These are phyloP conservation scores for Schizophyllum amplum DNA, from an alignment of 1,284 basidiomycete species.

Conservation along the genomic window DNA sequence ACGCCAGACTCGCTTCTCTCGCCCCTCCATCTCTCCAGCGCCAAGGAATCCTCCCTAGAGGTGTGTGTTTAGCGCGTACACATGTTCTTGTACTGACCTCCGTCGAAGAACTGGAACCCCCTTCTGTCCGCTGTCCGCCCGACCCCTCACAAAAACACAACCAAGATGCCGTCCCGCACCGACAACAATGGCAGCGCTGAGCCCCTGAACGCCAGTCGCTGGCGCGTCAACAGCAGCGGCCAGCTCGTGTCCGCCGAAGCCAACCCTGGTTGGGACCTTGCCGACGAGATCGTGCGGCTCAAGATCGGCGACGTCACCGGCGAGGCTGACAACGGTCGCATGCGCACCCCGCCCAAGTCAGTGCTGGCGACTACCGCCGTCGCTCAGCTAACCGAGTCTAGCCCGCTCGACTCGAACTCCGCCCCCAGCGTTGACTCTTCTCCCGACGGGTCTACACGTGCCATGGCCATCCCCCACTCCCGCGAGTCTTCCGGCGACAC, in stretches of 20 bases:
- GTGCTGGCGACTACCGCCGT: conserved; percentile 41
- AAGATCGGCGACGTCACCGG: conserved; percentile 50
- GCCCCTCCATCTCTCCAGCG: conserved; percentile 27
- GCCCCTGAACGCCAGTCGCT: conserved; percentile 32
- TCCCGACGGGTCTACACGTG: conserved; percentile 39
- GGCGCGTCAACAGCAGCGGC: conserved; percentile 56
- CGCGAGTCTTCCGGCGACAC: conserved; percentile 72
- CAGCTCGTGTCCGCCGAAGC: conserved; percentile 53
- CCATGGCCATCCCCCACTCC: conserved; percentile 62
- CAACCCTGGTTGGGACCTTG: conserved; percentile 59
- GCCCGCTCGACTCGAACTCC: conserved; percentile 64
- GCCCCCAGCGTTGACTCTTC: conserved; percentile 65
- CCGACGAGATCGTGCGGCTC: conserved; percentile 63
- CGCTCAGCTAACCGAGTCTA: conserved; percentile 52
- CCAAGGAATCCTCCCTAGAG: conserved; percentile 27
- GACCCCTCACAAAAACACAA: conserved; percentile 28
- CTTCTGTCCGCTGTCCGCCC: conserved; percentile 21
- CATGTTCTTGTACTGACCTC: conserved; percentile 17
- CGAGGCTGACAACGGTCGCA: conserved; percentile 41
- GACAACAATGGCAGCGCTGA: conserved; percentile 27
- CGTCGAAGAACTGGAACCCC: conserved; percentile 37
- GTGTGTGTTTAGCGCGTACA: conserved; percentile 23
- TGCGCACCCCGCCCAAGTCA: conserved; percentile 58
- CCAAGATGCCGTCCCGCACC: conserved; percentile 37
- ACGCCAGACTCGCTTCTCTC: conserved; percentile 31